Percentiles rank a stretch among this genome's conserved stretches.
These are phyloP conservation scores for Amanita polypyramis DNA, from an alignment of 768 basidiomycete species.

Conservation along the genomic window DNA sequence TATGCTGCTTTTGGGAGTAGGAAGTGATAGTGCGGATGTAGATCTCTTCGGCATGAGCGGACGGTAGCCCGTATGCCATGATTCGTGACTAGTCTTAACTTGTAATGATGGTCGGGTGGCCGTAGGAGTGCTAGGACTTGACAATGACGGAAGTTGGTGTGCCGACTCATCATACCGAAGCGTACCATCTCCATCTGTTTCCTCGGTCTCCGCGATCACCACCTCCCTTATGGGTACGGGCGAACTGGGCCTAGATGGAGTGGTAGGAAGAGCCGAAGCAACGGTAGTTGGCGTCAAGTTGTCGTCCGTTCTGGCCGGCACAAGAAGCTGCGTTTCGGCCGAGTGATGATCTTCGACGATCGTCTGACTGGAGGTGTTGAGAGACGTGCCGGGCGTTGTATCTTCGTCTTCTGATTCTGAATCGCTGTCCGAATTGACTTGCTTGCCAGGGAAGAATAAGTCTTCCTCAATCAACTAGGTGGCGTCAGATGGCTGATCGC, in stretches of 20 bases:
- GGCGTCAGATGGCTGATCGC: background rate
- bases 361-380: no score
- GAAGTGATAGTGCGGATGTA: constrained; percentile 4
- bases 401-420: constrained; percentile 17
- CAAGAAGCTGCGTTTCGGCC: background rate
- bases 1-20: background rate
- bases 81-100: constrained; percentile 9
- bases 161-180: background rate
- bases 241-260: constrained; percentile 17
- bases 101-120: constrained; percentile 7
- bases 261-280: constrained; percentile 13
- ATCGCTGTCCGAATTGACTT: constrained; percentile 24
- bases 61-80: background rate
- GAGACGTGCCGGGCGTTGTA: constrained; percentile 8
- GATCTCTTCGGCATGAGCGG: background rate
- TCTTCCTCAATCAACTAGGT: constrained; percentile 64
- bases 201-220: constrained; percentile 11
- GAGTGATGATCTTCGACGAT: background rate
- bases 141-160: background rate
- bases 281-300: constrained; percentile 8
- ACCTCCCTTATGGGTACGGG: constrained; percentile 12
- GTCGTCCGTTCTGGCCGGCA: background rate
- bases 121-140: background rate
- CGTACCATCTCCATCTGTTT: constrained; percentile 11
- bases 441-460: constrained; percentile 56